Evolutionary conservation across 371 early-diverging fungal genomes (phyloP).

Genomic region (Syncephalis plumigaleata): DNA sequence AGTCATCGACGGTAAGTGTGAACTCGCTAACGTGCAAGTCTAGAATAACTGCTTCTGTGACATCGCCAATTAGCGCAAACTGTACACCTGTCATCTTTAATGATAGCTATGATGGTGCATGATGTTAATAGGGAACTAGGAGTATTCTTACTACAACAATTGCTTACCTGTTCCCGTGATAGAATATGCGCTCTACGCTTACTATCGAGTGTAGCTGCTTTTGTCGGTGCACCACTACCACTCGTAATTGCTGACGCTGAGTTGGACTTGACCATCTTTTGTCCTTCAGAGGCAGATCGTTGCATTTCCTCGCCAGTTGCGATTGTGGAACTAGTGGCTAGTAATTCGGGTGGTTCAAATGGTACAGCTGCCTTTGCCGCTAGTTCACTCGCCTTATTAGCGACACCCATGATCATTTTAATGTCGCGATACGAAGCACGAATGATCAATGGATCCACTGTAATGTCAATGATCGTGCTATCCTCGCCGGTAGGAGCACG

Average conservation of each 20-base stretch:
- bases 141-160: constrained; percentile 8
- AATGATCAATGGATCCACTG: constrained; percentile 40
- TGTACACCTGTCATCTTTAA: constrained; percentile 54
- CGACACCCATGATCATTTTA: constrained; percentile 57
- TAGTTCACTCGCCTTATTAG: constrained; percentile 31
- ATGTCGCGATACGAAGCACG: constrained; percentile 72
- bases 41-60: constrained; percentile 79
- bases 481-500: constrained; percentile 27
- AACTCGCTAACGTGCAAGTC: constrained; percentile 68
- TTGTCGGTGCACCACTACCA: too few relatives aligned
- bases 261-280: too few relatives aligned
- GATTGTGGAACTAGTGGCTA: constrained; percentile 26
- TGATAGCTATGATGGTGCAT: too few relatives aligned
- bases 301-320: constrained; percentile 10
- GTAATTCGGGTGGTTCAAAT: constrained; percentile 8
- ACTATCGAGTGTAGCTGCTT: too few relatives aligned
- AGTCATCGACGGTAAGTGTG: constrained; percentile 61
- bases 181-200: background rate
- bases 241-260: too few relatives aligned
- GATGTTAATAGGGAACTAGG: too few relatives aligned
- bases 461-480: constrained; percentile 32
- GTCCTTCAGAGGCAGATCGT: background rate
- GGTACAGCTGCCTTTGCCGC: constrained; percentile 2
- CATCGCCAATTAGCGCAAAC: constrained; percentile 79
- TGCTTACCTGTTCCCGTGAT: constrained; percentile 10